A percentile compares a stretch with the other conserved stretches of the same genome.
phyloP scores from a whole-genome alignment of 805 yeast genomes.

The Blastobotrys parvus region DNA sequence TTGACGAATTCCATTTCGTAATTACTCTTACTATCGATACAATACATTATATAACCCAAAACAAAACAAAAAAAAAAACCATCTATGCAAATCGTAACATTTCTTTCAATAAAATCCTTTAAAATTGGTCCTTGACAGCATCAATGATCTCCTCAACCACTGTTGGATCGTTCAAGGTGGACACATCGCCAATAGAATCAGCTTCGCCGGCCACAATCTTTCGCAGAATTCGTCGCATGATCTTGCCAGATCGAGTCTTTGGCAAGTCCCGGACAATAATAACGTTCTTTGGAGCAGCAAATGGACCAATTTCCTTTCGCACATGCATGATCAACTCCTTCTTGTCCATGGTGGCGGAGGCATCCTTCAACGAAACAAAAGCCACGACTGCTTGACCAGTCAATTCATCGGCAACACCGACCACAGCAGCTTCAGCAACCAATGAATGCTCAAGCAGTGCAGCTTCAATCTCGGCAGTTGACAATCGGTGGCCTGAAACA shows the following conservation, averaged over 20 bases:
- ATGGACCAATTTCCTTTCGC: slow-evolving; percentile 82
- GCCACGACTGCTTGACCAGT: slow-evolving; percentile 98
- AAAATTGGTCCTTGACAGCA: slow-evolving; percentile 36
- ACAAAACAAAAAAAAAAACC: too few species aligned
- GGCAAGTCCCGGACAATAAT: slow-evolving; percentile 86
- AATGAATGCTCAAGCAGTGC: slow-evolving; percentile 69
- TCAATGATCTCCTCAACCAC: slow-evolving; percentile 70
- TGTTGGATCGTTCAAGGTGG: slow-evolving; percentile 81
- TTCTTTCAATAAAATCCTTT: background rate
- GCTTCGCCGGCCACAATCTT: slow-evolving; percentile 89
- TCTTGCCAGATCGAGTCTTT: slow-evolving; percentile 97
- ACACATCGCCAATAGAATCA: slow-evolving; percentile 84
- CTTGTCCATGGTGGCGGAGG: slow-evolving; percentile 33
- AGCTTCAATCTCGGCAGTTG: slow-evolving; percentile 98
- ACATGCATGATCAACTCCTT: slow-evolving; percentile 77
- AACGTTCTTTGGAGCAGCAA: slow-evolving; percentile 91
- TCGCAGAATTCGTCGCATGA: slow-evolving; percentile 95
- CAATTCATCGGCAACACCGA: slow-evolving; percentile 87
- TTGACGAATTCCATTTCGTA: background rate
- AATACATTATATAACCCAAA: background rate
- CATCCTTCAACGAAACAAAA: slow-evolving; percentile 73
- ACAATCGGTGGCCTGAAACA: slow-evolving; percentile 93
- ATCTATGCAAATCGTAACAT: too few species aligned
- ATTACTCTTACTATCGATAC: background rate
- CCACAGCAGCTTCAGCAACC: slow-evolving; percentile 95